These are phyloP conservation scores for Bipolaris sorokiniana DNA, from an alignment of 2,329 filamentous ascomycete genomes.

Conservation along the genomic window DNA sequence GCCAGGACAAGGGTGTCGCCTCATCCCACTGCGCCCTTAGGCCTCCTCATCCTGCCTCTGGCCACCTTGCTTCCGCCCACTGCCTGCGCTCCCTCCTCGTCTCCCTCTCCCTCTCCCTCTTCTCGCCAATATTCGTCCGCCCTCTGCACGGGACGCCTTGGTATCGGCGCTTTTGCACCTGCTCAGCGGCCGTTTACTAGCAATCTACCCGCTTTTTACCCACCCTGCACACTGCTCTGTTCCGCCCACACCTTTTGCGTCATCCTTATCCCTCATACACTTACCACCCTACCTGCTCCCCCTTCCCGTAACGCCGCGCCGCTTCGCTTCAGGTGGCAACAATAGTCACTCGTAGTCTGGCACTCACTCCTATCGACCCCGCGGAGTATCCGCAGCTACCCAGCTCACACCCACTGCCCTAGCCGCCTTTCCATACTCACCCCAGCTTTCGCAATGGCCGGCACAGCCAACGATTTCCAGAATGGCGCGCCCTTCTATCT, in stretches of 20 bases:
- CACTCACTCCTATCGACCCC: conserved; percentile 9
- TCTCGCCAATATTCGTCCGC: conserved; percentile 1
- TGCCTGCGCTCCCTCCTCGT: too few species aligned
- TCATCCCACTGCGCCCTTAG: neutral
- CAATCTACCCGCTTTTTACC: conserved; percentile 17
- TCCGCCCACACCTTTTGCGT: conserved; percentile 17
- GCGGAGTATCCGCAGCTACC: conserved; percentile 6
- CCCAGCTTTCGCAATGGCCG: conserved; percentile 40
- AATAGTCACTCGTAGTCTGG: conserved; percentile 10
- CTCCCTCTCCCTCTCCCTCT: neutral
- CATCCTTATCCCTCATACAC: conserved; percentile 13
- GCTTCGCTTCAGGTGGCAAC: conserved; percentile 13
- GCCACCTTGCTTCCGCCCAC: conserved; percentile 10
- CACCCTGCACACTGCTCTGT: conserved; percentile 14
- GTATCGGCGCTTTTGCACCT: conserved; percentile 3
- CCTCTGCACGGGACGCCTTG: neutral
- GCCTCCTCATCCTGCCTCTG: conserved; percentile 16
- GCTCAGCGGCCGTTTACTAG: conserved; percentile 1
- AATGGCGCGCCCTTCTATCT: conserved; percentile 53
- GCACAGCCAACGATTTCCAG: conserved; percentile 48
- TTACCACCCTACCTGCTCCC: conserved; percentile 5
- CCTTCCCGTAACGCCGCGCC: conserved; percentile 1
- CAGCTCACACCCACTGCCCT: conserved; percentile 1
- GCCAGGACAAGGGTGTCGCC: conserved; percentile 16
- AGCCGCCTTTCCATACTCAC: neutral